These are phyloP conservation scores for Mycena pura DNA, from an alignment of 768 basidiomycete species.

Conservation along the genomic window DNA sequence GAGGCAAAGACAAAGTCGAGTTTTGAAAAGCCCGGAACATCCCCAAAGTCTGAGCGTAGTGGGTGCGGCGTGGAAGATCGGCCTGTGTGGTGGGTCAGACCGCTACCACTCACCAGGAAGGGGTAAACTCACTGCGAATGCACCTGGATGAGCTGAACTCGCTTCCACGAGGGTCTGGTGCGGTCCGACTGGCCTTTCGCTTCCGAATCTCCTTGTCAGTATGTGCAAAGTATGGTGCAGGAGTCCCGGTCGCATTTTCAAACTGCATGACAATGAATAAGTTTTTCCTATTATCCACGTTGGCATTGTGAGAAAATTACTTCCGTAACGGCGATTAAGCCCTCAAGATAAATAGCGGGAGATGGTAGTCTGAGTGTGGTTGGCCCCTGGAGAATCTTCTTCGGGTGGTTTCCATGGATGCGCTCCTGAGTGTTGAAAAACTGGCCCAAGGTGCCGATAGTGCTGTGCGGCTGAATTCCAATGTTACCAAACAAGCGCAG, in stretches of 20 bases:
- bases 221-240: neutral
- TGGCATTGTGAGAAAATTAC: neutral
- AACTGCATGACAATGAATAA: neutral
- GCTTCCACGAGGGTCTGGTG: neutral
- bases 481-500: neutral
- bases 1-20: neutral
- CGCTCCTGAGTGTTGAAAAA: neutral
- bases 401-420: neutral
- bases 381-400: neutral
- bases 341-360: neutral
- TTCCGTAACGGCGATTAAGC: neutral
- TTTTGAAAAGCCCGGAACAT: slow-evolving; percentile 2
- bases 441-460: neutral
- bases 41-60: slow-evolving; percentile 1
- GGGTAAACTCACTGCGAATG: neutral
- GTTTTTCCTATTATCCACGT: neutral
- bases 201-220: slow-evolving; percentile 1
- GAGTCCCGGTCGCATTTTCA: neutral
- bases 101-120: neutral
- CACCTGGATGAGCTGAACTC: neutral
- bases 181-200: neutral
- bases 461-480: neutral
- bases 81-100: neutral
- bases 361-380: neutral
- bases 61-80: neutral